A percentile compares a stretch with the other conserved stretches of the same genome.
phyloP scores from a whole-genome alignment of 305 asterid species.

The Ajuga reptans region DNA sequence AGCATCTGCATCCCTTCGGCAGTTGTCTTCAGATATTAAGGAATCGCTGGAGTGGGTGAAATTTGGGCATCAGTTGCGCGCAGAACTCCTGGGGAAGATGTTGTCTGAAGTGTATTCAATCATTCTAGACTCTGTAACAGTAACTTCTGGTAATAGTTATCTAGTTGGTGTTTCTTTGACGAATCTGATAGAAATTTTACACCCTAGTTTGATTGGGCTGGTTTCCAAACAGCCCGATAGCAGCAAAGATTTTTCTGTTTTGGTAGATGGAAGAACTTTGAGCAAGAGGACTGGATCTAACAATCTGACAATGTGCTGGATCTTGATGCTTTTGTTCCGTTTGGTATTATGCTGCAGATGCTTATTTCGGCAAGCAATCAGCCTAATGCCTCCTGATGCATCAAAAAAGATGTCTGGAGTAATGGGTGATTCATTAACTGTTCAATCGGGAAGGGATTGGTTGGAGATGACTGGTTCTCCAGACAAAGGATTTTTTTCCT shows the following conservation, averaged over 20 bases:
- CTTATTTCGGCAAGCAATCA: slow-evolving; percentile 57
- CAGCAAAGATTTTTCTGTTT: slow-evolving; percentile 33
- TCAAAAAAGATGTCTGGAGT: slow-evolving; percentile 55
- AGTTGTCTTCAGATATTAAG: slow-evolving; percentile 47
- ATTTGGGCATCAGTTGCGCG: slow-evolving; percentile 40
- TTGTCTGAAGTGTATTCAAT: slow-evolving; percentile 59
- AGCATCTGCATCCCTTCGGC: slow-evolving; percentile 65
- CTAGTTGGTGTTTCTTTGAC: slow-evolving; percentile 54
- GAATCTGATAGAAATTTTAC: slow-evolving; percentile 45
- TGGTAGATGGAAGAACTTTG: slow-evolving; percentile 37
- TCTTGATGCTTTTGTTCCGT: slow-evolving; percentile 51
- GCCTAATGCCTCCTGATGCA: slow-evolving; percentile 54
- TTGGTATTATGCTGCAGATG: slow-evolving; percentile 58
- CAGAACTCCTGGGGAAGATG: slow-evolving; percentile 63
- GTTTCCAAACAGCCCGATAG: slow-evolving; percentile 36
- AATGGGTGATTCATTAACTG: slow-evolving; percentile 46
- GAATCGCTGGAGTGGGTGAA: slow-evolving; percentile 72
- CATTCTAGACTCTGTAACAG: slow-evolving; percentile 62
- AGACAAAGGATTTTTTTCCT: slow-evolving; percentile 52
- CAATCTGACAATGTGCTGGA: slow-evolving; percentile 48
- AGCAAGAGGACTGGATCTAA: slow-evolving; percentile 28
- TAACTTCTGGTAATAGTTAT: slow-evolving; percentile 71
- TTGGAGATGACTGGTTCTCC: slow-evolving; percentile 41
- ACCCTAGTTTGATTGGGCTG: slow-evolving; percentile 44
- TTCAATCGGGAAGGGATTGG: slow-evolving; percentile 69